A percentile compares a stretch with the other conserved stretches of the same genome.
phyloP scores from a whole-genome alignment of 768 basidiomycete species.

The Tulasnella sp. region DNA sequence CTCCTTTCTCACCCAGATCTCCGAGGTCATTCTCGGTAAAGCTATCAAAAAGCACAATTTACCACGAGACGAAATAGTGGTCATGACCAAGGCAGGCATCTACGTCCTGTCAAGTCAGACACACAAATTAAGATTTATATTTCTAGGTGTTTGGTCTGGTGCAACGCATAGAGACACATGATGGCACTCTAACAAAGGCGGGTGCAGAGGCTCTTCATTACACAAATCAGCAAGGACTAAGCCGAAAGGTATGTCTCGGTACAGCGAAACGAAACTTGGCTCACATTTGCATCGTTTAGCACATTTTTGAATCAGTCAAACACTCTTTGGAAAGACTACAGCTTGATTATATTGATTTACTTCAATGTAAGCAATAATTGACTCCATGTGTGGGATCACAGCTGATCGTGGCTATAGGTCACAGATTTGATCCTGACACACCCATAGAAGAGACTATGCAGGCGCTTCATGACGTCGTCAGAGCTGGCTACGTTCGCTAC shows the following conservation, averaged over 20 bases:
- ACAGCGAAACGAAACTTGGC: background rate
- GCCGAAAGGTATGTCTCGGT: constrained; percentile 33
- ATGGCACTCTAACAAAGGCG: too few relatives aligned
- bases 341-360: constrained; percentile 35
- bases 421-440: constrained; percentile 31
- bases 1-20: too few relatives aligned
- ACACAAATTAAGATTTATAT: too few relatives aligned
- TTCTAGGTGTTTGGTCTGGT: too few relatives aligned
- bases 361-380: constrained; percentile 27
- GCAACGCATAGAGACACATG: too few relatives aligned
- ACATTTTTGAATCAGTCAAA: constrained; percentile 38
- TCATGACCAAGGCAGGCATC: constrained; percentile 74
- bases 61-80: constrained; percentile 62
- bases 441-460: constrained; percentile 37
- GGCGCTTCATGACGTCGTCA: constrained; percentile 27
- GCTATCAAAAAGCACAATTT: too few relatives aligned
- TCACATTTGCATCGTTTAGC: constrained; percentile 22
- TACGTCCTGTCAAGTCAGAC: too few relatives aligned
- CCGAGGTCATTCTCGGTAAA: too few relatives aligned
- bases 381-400: constrained; percentile 1
- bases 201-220: too few relatives aligned
- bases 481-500: constrained; percentile 37
- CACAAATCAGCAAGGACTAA: constrained; percentile 41
- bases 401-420: constrained; percentile 16
- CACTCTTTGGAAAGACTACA: constrained; percentile 31